A percentile compares a stretch with the other conserved stretches of the same genome.
Evolutionary conservation across 2,329 filamentous ascomycete species (phyloP).

Genomic region (Cyphellophora europaea): DNA sequence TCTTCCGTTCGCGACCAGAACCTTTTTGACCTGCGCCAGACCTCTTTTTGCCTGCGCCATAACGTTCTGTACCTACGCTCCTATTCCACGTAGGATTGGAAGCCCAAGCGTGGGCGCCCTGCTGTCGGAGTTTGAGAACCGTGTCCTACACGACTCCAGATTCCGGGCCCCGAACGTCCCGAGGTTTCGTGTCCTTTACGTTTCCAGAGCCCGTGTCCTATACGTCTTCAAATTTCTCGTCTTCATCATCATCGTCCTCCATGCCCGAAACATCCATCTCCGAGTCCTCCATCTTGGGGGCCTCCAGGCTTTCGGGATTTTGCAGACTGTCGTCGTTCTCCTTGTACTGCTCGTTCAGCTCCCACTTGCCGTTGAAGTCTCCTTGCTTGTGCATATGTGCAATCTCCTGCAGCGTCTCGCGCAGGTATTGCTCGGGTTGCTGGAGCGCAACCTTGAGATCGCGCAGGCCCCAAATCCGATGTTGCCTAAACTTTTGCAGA

Average conservation of each 20-base stretch:
- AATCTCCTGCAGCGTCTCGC: conserved; percentile 59
- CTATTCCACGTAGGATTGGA: no score
- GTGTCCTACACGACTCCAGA: no score
- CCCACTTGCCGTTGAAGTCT: conserved; percentile 21
- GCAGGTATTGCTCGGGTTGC: conserved; percentile 90
- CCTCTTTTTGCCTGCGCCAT: no score
- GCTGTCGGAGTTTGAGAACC: no score
- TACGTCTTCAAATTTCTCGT: conserved; percentile 18
- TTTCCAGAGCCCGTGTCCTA: no score
- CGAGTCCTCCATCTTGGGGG: conserved; percentile 16
- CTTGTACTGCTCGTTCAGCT: conserved; percentile 25
- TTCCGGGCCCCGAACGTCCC: no score
- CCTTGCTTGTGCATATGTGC: conserved; percentile 18
- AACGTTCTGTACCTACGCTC: no score
- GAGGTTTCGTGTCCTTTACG: no score
- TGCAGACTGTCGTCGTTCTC: conserved; percentile 23
- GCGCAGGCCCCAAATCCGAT: conserved; percentile 91
- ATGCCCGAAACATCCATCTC: conserved; percentile 17
- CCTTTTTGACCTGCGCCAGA: no score
- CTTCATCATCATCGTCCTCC: conserved; percentile 17
- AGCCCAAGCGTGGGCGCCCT: no score
- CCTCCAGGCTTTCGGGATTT: conserved; percentile 12
- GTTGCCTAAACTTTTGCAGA: conserved; percentile 72
- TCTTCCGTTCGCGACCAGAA: no score
- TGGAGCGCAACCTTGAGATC: conserved; percentile 65